Evolutionary conservation across 2,329 filamentous ascomycete species (phyloP).

Genomic region (Cladosporium sp.): DNA sequence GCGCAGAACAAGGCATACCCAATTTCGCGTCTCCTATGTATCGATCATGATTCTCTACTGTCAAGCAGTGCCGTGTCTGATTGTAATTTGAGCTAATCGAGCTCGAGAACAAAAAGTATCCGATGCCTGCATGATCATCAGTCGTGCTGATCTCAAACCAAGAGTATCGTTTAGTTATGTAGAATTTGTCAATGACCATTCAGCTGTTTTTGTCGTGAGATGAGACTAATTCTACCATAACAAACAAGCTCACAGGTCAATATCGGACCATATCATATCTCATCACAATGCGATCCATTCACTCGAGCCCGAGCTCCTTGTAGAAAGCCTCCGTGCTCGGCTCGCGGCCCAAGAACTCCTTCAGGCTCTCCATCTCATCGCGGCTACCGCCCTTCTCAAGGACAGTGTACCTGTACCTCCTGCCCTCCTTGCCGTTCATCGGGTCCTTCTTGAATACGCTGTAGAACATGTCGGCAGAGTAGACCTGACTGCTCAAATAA

Average conservation of each 20-base stretch:
- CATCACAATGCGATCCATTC: neutral
- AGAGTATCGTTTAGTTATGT: neutral
- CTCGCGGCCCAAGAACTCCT: constrained; percentile 72
- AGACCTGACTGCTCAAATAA: constrained; percentile 67
- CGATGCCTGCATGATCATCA: too few species aligned
- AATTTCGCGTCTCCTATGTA: too few species aligned
- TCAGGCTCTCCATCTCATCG: constrained; percentile 75
- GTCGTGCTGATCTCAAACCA: too few species aligned
- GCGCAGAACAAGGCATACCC: too few species aligned
- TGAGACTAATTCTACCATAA: too few species aligned
- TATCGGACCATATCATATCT: neutral
- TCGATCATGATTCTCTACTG: too few species aligned
- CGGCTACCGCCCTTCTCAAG: constrained; percentile 72
- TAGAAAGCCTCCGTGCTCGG: constrained; percentile 78
- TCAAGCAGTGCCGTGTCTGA: too few species aligned
- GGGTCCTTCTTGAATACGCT: constrained; percentile 72
- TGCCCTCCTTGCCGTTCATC: constrained; percentile 69
- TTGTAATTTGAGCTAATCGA: too few species aligned
- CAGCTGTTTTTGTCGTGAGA: neutral
- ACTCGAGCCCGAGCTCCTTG: constrained; percentile 61
- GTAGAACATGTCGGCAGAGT: constrained; percentile 83
- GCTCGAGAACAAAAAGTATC: too few species aligned
- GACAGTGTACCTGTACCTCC: constrained; percentile 73
- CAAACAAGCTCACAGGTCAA: neutral
- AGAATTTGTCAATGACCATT: neutral